Base-by-base conservation (phyloP, 164 flowering plant genomes). In the Tetracentron sinense region DNA sequence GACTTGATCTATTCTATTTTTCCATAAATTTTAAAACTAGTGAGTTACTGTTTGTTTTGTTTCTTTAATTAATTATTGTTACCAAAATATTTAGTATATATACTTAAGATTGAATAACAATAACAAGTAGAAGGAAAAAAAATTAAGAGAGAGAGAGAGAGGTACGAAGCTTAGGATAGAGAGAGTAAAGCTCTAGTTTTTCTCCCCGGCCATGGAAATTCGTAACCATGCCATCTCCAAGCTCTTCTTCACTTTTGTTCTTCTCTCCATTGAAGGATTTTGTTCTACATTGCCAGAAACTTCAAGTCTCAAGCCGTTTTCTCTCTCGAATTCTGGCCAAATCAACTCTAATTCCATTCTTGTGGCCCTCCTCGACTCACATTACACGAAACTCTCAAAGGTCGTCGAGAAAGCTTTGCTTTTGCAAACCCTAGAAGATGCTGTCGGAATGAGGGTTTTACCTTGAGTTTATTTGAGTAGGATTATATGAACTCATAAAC, bases 331-430 rank as follows among this genome's bases (percentile, higher is more conserved):
- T 20, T 54, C 56, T 31, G 31, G 17, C 52, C 72, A 62, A 49
- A 60, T 76, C 48, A 77, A 77, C 70, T 77, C 80, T 57, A 70
- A 77, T 55, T 77, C 80, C 3, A 60, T 77, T 19, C 67, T 77
- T 6, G 77, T 77, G 0, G 76, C 79, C 3, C 74, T 76, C 15
- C 67, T 76, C 19, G 79, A 76, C 59, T 76, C 79, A 0, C 79
- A 64, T 42, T 77, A 70, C 68, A 70, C 80, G 1, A 77, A 77
- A 67, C 70, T 77, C 19, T 69, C 77, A 0, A 77, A 77, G 73
- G 65, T 77, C 8, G 70, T 77, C 7, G 77, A 77, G 58, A 77
- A 77, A 49, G 88, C 85, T 16, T 79, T 84, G 2, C 73, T 84
- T 4, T 42, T 84, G 0, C 85, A 74, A 19, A 77, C 79, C 8